Conservation (phyloP, 768 basidiomycete genomes). For the Melanogaster broomeanus region DNA sequence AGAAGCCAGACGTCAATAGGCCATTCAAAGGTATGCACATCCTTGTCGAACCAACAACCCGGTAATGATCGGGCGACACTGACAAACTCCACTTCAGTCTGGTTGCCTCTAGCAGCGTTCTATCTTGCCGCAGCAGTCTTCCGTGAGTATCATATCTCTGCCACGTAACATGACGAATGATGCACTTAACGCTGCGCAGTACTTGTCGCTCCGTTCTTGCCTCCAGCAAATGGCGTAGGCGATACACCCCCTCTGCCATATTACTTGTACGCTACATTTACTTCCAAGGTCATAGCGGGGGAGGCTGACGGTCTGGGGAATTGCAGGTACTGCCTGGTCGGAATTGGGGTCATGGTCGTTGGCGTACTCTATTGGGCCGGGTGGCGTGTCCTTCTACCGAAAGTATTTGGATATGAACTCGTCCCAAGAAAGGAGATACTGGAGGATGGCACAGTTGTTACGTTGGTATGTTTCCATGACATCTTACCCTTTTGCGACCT, state of each 20-base stretch:
- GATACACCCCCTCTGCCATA: slow-evolving; percentile 64
- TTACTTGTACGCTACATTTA: slow-evolving; percentile 40
- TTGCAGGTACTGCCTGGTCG: slow-evolving; percentile 52
- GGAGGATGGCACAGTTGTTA: slow-evolving; percentile 55
- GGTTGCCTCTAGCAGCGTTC: slow-evolving; percentile 56
- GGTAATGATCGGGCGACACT: not conserved
- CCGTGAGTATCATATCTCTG: slow-evolving; percentile 35
- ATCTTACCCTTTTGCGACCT: not conserved
- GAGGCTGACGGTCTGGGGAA: not conserved
- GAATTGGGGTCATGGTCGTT: slow-evolving; percentile 46
- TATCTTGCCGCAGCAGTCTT: slow-evolving; percentile 53
- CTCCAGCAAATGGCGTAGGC: slow-evolving; percentile 52
- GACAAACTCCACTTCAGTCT: slow-evolving; percentile 36
- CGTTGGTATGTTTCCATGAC: slow-evolving; percentile 40
- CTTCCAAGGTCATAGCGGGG: not conserved
- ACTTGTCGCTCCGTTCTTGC: slow-evolving; percentile 55
- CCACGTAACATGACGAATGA: not conserved
- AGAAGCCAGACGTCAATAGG: slow-evolving; percentile 43
- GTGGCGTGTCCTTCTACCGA: slow-evolving; percentile 53
- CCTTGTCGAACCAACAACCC: too few relatives aligned
- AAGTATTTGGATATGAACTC: slow-evolving; percentile 49
- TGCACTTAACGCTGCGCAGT: slow-evolving; percentile 32
- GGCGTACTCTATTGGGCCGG: slow-evolving; percentile 56
- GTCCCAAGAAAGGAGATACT: slow-evolving; percentile 49
- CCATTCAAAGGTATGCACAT: slow-evolving; percentile 52